Evolutionary conservation across 768 basidiomycete genomes (phyloP), one percentile per base, ranked within the genome.

Genomic region (Mycena alexandri): DNA sequence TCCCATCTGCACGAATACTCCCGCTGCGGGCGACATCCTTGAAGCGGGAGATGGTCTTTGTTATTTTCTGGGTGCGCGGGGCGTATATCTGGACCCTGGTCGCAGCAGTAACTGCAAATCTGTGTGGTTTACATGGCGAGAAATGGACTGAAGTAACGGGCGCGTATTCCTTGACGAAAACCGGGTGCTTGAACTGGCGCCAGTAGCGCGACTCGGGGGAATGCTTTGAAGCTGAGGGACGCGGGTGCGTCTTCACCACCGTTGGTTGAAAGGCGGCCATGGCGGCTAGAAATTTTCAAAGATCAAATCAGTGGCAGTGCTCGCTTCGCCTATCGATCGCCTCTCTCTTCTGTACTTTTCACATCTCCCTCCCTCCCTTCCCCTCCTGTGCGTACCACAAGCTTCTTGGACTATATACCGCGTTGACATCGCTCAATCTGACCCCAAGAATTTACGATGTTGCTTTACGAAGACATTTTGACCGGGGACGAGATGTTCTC

Each of bases 121-220:
- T 85, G 77, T 99, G 95, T 6, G 97, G 97, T 78, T 89, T 90
- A 29, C 92, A 82, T 1, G 89, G 89, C 1, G 94, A 89, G 79
- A 99, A 99, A 77, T 98, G 94, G 36, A 99, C 85, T 17, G 93
- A 94, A 60, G 97, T 98, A 72, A 99, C 90, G 17, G 96, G 95
- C 0, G 95, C 95, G 76, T 97, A 97, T 82, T 98, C 95, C 80
- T 98, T 98, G 77, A 99, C 87, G 78, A 99, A 99, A 1, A 98
- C 93, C 4, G 94, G 94, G 65, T 93, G 86, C 71, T 90, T 94
- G 80, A 93, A 95, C 73, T 92, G 90, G 51, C 94, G 87, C 94
- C 94, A 96, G 78, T 93, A 89, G 70, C 92, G 83, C 3, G 93
- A 93, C 78, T 96, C 94, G 52, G 90, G 76, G 59, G 83, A 87